These are phyloP conservation scores for Cucumis hystrix DNA, from an alignment of 306 rosid species.

Conservation along the genomic window DNA sequence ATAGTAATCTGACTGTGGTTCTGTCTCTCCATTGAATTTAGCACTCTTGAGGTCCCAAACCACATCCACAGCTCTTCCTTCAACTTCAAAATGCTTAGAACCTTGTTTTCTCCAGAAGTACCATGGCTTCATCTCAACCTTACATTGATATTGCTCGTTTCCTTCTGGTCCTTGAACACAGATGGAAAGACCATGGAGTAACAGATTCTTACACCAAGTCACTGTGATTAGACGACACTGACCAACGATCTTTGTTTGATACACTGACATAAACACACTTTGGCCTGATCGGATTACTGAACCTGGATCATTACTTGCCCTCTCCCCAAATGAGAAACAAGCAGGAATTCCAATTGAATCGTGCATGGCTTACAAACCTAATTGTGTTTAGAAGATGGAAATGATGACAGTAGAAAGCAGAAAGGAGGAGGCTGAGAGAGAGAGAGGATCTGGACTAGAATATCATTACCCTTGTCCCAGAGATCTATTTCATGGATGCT, in stretches of 20 bases:
- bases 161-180: conserved; percentile 50
- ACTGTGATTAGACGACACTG: conserved; percentile 58
- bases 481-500: conserved; percentile 7
- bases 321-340: conserved; percentile 52
- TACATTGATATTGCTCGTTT: conserved; percentile 38
- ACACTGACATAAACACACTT: conserved; percentile 47
- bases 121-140: conserved; percentile 91
- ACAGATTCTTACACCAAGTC: conserved; percentile 79
- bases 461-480: conserved; percentile 2
- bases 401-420: not conserved
- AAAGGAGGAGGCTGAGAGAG: not conserved
- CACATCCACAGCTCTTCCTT: conserved; percentile 42
- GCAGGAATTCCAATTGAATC: conserved; percentile 66
- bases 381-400: not conserved
- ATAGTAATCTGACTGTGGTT: conserved; percentile 60
- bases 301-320: conserved; percentile 28
- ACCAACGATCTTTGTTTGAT: conserved; percentile 65
- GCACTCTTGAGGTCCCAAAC: conserved; percentile 85
- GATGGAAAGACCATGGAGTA: conserved; percentile 68
- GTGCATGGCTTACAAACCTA: conserved; percentile 34
- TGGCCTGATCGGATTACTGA: conserved; percentile 52
- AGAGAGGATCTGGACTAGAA: conserved; percentile 2
- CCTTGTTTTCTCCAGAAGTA: conserved; percentile 90
- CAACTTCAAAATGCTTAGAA: conserved; percentile 50
- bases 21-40: conserved; percentile 57